Evolutionary conservation across 805 yeast species (phyloP).

Genomic region (Suhomyces sp.): DNA sequence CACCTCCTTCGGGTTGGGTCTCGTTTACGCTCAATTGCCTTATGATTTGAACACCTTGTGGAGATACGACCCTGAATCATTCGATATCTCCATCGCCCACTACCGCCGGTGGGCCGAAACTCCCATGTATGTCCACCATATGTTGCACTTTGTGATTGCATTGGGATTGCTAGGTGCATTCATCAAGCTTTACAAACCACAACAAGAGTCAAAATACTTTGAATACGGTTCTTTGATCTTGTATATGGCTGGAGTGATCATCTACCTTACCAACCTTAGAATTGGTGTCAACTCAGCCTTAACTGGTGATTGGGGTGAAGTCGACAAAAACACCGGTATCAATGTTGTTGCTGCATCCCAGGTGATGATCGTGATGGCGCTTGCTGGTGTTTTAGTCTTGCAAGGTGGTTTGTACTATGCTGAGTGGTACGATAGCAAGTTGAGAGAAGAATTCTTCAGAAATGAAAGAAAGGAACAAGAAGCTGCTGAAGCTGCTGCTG

Average conservation of each 20-base stretch:
- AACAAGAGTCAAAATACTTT: constrained; percentile 77
- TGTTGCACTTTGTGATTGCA: constrained; percentile 57
- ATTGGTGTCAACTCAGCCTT: constrained; percentile 71
- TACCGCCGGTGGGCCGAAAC: constrained; percentile 70
- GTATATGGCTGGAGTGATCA: constrained; percentile 66
- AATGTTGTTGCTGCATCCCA: constrained; percentile 90
- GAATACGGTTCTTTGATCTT: constrained; percentile 86
- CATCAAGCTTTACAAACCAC: constrained; percentile 82
- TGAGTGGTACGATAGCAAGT: constrained; percentile 49
- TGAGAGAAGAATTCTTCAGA: constrained; percentile 30
- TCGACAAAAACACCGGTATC: constrained; percentile 78
- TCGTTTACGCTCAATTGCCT: constrained; percentile 72
- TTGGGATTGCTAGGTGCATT: constrained; percentile 72
- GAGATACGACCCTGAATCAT: constrained; percentile 47
- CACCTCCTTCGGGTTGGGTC: constrained; percentile 77
- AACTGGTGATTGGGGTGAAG: constrained; percentile 90
- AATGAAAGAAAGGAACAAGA: constrained; percentile 22
- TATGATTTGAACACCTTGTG: constrained; percentile 79
- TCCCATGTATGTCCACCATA: constrained; percentile 56
- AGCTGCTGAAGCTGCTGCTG: constrained; percentile 8
- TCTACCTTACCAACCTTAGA: constrained; percentile 82
- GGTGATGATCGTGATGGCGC: constrained; percentile 65
- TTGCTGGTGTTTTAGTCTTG: constrained; percentile 76
- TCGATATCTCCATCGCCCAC: constrained; percentile 63
- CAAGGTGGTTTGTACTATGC: constrained; percentile 92